Conservation (phyloP, 2,329 filamentous ascomycete genomes). For the Paraphaeosphaeria minitans region DNA sequence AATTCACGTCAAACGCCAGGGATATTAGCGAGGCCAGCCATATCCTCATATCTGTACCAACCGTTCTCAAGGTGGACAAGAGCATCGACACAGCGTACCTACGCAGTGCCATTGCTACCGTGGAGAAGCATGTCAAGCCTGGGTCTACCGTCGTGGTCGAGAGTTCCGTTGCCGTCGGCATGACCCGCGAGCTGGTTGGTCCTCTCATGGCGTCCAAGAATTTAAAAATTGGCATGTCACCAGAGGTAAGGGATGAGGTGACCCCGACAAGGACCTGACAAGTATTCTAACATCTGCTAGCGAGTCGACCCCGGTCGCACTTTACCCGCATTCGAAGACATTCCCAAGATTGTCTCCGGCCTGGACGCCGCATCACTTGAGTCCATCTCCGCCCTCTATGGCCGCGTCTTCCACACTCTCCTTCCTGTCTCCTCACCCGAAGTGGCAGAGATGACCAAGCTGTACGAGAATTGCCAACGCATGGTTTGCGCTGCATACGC, state of each 20-base stretch:
- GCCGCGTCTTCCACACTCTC: slow-evolving; percentile 54
- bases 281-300: slow-evolving; percentile 9
- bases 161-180: slow-evolving; percentile 61
- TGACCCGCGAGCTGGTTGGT: slow-evolving; percentile 57
- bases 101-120: slow-evolving; percentile 50
- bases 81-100: slow-evolving; percentile 57
- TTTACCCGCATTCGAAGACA: slow-evolving; percentile 47
- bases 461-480: slow-evolving; percentile 64
- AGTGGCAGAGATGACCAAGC: slow-evolving; percentile 63
- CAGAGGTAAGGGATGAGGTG: slow-evolving; percentile 17
- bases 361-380: slow-evolving; percentile 49
- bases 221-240: slow-evolving; percentile 43
- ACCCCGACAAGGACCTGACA: neutral
- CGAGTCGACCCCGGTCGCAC: slow-evolving; percentile 58
- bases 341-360: slow-evolving; percentile 61
- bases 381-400: slow-evolving; percentile 55
- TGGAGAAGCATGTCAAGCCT: slow-evolving; percentile 49
- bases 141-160: slow-evolving; percentile 59
- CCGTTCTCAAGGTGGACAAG: slow-evolving; percentile 54
- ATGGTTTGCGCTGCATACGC: slow-evolving; percentile 62
- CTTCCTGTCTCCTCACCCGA: slow-evolving; percentile 60
- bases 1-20: slow-evolving; percentile 28
- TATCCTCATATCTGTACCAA: slow-evolving; percentile 61
- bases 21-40: slow-evolving; percentile 54
- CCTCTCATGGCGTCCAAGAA: slow-evolving; percentile 47